phyloP scores from a whole-genome alignment of 352 stramenopile genomes.

The Phytophthora cactorum region DNA sequence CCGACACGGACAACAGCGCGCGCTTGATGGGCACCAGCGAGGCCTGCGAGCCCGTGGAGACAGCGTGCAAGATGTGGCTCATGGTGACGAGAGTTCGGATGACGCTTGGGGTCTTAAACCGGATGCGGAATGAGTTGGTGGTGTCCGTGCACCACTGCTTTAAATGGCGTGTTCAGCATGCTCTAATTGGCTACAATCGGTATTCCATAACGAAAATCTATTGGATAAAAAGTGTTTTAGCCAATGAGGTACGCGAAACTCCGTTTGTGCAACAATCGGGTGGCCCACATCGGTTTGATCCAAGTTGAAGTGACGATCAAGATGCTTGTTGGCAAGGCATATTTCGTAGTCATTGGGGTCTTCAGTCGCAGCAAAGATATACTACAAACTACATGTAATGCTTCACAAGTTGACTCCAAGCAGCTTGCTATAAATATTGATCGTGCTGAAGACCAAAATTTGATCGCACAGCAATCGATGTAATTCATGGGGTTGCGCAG shows the following conservation, averaged over 20 bases:
- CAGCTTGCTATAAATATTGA: no score
- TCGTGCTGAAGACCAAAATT: no score
- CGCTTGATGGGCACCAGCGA: slow-evolving; percentile 94
- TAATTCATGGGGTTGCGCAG: no score
- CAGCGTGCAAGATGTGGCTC: slow-evolving; percentile 86
- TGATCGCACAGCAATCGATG: no score
- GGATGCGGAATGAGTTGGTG: slow-evolving; percentile 19
- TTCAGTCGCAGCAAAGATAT: no score
- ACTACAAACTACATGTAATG: no score
- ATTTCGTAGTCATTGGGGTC: no score
- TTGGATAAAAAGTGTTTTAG: slow-evolving; percentile 4
- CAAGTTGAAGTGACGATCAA: no score
- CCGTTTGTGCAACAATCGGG: background rate
- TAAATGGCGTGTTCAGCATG: slow-evolving; percentile 17
- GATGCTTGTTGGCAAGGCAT: no score
- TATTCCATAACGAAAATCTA: background rate
- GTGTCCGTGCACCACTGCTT: slow-evolving; percentile 27
- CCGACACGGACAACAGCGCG: slow-evolving; percentile 98
- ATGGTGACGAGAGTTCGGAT: slow-evolving; percentile 34
- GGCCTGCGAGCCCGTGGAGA: slow-evolving; percentile 59
- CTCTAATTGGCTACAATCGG: slow-evolving; percentile 26
- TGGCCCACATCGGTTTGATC: background rate
- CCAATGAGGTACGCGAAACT: background rate
- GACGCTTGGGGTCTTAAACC: slow-evolving; percentile 19
- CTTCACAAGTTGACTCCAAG: no score